These are phyloP conservation scores for Ophidiomyces ophidiicola DNA, from an alignment of 2,329 filamentous ascomycete genomes.

Conservation along the genomic window DNA sequence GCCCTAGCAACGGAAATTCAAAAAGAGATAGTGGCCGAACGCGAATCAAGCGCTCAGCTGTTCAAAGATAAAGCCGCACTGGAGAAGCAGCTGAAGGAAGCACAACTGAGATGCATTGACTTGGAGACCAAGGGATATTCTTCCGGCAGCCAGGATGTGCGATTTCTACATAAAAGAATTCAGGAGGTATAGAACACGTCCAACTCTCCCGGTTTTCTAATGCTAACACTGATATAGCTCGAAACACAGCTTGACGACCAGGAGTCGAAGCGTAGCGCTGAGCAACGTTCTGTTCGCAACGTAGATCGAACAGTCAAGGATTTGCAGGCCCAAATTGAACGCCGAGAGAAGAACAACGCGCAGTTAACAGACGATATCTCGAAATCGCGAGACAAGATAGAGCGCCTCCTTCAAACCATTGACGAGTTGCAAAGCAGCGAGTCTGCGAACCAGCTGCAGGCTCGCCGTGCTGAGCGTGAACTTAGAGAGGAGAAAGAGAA, in stretches of 20 bases:
- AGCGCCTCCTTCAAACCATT: slow-evolving; percentile 78
- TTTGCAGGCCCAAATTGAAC: slow-evolving; percentile 80
- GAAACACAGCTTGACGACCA: slow-evolving; percentile 77
- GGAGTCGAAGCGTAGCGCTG: slow-evolving; percentile 63
- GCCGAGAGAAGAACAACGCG: slow-evolving; percentile 74
- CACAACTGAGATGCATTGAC: slow-evolving; percentile 80
- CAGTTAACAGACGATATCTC: slow-evolving; percentile 72
- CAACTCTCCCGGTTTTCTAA: background rate
- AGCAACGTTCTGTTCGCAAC: slow-evolving; percentile 78
- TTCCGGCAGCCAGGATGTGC: slow-evolving; percentile 83
- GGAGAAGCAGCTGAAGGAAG: slow-evolving; percentile 81
- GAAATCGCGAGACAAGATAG: slow-evolving; percentile 79
- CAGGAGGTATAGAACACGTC: slow-evolving; percentile 60
- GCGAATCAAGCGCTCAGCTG: slow-evolving; percentile 66
- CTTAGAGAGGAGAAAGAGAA: slow-evolving; percentile 81
- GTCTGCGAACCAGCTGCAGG: slow-evolving; percentile 64
- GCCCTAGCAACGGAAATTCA: slow-evolving; percentile 78
- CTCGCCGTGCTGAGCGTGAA: slow-evolving; percentile 78
- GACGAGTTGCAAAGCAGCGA: slow-evolving; percentile 88
- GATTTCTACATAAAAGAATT: slow-evolving; percentile 85
- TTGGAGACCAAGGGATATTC: slow-evolving; percentile 96
- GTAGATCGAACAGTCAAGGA: slow-evolving; percentile 91
- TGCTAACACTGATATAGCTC: slow-evolving; percentile 45
- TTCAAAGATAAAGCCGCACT: slow-evolving; percentile 82
- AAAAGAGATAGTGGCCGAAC: slow-evolving; percentile 77